Percentiles rank a stretch among this genome's conserved stretches.
phyloP scores from a whole-genome alignment of 1,284 basidiomycete species.

The Gastroboletus turbinatus region DNA sequence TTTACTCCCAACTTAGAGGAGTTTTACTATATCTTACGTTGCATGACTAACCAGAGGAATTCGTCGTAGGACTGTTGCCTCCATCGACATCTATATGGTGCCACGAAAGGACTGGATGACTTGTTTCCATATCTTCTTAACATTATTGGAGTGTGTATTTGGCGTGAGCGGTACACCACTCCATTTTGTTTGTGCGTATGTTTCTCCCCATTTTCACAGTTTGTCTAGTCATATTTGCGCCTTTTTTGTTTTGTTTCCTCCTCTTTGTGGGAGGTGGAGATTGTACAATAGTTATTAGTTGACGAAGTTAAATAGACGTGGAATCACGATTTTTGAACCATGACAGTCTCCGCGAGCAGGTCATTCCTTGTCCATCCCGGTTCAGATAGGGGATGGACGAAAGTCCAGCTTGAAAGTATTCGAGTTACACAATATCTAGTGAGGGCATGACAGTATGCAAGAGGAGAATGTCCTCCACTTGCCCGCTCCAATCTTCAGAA shows the following conservation, averaged over 20 bases:
- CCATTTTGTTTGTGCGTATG: slow-evolving; percentile 18
- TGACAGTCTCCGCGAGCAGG: neutral
- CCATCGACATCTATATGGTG: slow-evolving; percentile 16
- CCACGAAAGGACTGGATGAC: slow-evolving; percentile 17
- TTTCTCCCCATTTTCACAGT: neutral
- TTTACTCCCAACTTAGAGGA: slow-evolving; percentile 13
- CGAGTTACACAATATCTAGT: neutral
- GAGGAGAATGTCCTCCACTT: slow-evolving; percentile 1
- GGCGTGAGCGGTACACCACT: neutral
- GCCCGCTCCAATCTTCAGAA: neutral
- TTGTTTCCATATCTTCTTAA: slow-evolving; percentile 27
- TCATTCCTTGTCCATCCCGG: too few species aligned
- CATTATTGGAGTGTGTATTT: slow-evolving; percentile 25
- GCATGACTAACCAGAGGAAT: slow-evolving; percentile 26
- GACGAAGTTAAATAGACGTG: slow-evolving; percentile 14
- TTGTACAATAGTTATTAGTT: slow-evolving; percentile 7
- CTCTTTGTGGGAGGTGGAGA: slow-evolving; percentile 2
- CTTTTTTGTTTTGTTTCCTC: neutral
- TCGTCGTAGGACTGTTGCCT: slow-evolving; percentile 23
- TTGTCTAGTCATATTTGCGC: neutral
- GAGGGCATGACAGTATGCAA: slow-evolving; percentile 2
- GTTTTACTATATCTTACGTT: slow-evolving; percentile 29
- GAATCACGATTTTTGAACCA: neutral
- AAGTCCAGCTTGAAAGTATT: too few species aligned
- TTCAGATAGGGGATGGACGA: too few species aligned